Conservation (phyloP, 169 alveolate genomes). For the Hepatocystis sp. region DNA sequence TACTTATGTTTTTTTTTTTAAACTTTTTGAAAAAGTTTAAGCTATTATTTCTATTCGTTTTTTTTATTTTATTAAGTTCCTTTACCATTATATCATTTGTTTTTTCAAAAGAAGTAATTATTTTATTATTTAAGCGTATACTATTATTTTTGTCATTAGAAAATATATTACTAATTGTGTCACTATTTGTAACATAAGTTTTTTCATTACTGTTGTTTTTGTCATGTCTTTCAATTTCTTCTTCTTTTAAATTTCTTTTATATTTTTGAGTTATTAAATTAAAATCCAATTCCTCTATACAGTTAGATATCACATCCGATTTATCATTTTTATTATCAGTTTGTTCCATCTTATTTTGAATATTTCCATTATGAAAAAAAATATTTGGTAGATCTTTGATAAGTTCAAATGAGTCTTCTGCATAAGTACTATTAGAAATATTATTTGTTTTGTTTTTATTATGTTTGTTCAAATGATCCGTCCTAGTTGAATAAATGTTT, state of each 20-base stretch:
- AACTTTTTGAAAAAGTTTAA: too few relatives aligned
- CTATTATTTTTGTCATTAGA: conserved; percentile 2
- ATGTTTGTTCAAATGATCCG: background rate
- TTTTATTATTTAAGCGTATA: background rate
- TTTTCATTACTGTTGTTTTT: conserved; percentile 1
- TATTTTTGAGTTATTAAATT: conserved; percentile 52
- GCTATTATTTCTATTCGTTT: too few relatives aligned
- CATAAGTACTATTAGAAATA: too few relatives aligned
- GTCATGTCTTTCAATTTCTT: conserved; percentile 3
- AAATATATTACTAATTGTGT: background rate
- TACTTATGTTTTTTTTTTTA: too few relatives aligned
- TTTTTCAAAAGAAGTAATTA: background rate
- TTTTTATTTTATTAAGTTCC: too few relatives aligned
- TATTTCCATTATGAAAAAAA: too few relatives aligned
- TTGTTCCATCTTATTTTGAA: too few relatives aligned
- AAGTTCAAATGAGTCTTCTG: too few relatives aligned
- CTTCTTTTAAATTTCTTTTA: conserved; percentile 2
- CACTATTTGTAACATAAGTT: background rate
- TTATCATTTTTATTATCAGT: too few relatives aligned
- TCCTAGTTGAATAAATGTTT: conserved; percentile 4
- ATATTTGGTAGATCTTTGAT: too few relatives aligned
- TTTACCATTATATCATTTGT: conserved; percentile 7
- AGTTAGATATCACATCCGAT: conserved; percentile 30
- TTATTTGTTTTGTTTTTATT: too few relatives aligned
- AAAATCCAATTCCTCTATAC: conserved; percentile 64